Evolutionary conservation across 148 eudicot species (phyloP), one percentile per base, ranked within the genome.

Genomic region (Rhododendron mucronatum): DNA sequence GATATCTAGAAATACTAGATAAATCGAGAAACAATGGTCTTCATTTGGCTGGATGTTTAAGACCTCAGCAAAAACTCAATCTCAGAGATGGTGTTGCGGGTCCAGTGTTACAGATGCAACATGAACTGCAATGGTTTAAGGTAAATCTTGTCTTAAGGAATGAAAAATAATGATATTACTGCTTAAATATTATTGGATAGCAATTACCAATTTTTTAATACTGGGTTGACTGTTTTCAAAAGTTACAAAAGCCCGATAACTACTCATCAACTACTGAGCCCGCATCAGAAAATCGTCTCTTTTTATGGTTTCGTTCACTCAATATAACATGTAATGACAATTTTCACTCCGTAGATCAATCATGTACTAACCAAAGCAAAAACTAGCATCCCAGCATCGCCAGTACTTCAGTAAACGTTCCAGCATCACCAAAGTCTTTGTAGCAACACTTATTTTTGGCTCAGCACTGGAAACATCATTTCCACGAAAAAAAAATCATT

Each of bases 101-200:
- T 48, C 11, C 82, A 50, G 82, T 53, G n/a, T 26, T 45, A 4
- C 81, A 78, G 2, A 23, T 78, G 53, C 81, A 78, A 18, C 33
- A 55, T 8, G 81, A 78, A 78, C 23, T 78, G 30, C 81, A 78
- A 20, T 78, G 81, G 81, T 78, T 44, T n/a, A 23, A 78, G 81
- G 81, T 78, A 0, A 23, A 10, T 23, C 47, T 45, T 44, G 13
- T 26, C n/a, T 13, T 12, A 7, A 23, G 3, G 21, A 55, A 55
- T 4, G 0, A 0, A 63, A 63, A 23, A 8, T 16, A 55, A 15
- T 63, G 2, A 6, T 61, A 23, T 23, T 7, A 61, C 10, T 21
- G 26, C 26, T 20, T 23, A 14, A 13, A 15, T 53, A 3, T 53
- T 3, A 53, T 8, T 9, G 2, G 59, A 53, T 53, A 14, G 20